Evolutionary conservation across 2,329 filamentous ascomycete species (phyloP).

Genomic region (Paraphaeosphaeria minitans): DNA sequence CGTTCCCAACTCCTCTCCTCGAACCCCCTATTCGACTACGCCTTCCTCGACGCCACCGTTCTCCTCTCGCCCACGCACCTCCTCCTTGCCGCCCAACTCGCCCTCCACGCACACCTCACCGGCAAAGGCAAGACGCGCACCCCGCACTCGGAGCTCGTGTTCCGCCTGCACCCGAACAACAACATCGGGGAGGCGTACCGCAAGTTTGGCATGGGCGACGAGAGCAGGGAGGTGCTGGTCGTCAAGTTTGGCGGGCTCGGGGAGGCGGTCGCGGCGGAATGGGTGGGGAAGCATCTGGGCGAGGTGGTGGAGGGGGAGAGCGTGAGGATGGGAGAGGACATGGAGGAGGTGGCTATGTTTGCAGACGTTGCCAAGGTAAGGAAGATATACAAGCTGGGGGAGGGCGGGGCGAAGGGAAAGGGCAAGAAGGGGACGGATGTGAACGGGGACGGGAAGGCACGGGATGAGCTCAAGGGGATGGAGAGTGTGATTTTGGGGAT

Average conservation of each 20-base stretch:
- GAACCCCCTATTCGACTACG: conserved; percentile 88
- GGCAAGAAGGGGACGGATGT: conserved; percentile 40
- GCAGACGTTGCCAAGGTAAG: conserved; percentile 64
- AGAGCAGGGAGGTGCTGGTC: conserved; percentile 74
- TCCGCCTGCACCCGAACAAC: conserved; percentile 77
- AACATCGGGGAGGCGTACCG: conserved; percentile 94
- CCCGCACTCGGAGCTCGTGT: conserved; percentile 87
- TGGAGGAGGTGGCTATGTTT: conserved; percentile 57
- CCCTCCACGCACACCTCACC: conserved; percentile 69
- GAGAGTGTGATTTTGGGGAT: conserved; percentile 73
- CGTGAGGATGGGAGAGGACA: conserved; percentile 28
- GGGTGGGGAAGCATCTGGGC: conserved; percentile 35
- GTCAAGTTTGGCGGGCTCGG: conserved; percentile 69
- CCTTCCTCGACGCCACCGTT: conserved; percentile 84
- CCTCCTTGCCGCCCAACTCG: conserved; percentile 76
- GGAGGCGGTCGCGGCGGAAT: conserved; percentile 25
- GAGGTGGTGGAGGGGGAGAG: conserved; percentile 31
- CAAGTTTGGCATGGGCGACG: conserved; percentile 78
- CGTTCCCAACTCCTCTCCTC: conserved; percentile 83
- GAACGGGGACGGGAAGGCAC: conserved; percentile 36
- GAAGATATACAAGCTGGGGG: conserved; percentile 86
- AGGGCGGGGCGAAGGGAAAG: conserved; percentile 50
- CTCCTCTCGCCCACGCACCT: conserved; percentile 74
- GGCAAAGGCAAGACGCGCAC: conserved; percentile 76
- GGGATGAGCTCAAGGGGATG: conserved; percentile 59